Evolutionary conservation across 208 protist species (phyloP), one percentile per base, ranked within the genome.

Genomic region (Trypanosoma brucei): DNA sequence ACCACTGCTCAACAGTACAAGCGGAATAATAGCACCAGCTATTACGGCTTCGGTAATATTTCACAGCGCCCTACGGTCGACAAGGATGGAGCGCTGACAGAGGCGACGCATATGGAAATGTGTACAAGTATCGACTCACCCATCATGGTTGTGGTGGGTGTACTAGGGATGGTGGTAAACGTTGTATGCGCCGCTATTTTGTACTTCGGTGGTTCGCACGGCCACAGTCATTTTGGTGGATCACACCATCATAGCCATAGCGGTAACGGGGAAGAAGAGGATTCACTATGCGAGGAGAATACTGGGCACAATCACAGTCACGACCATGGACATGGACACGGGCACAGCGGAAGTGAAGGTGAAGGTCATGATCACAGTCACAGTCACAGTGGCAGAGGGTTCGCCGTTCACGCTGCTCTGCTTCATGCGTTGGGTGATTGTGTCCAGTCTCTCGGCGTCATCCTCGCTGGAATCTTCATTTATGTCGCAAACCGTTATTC

Each of bases 371-470:
- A 36, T 9, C 51, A 60, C 33, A 50, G 38, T 22, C 33, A 74
- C 7, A 3, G 59, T 36, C 37, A 57, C 1, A n/a, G 40, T 4
- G 11, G 46, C n/a, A 55, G 70, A 53, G 38, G 75, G 78, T 83
- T 84, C 36, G 81, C 84, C 34, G 79, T 97, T 34, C 76, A 91
- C 48, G 79, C 92, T 0, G 89, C 92, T 11, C 81, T 94, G 31
- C 80, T 97, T 38, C 92, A 97, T 64, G 90, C 88, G 1, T 68
- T 97, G 6, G 90, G 90, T n/a, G 92, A 97, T 63, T 94, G 85
- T 62, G 76, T 95, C 0, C 92, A 95, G 81, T 88, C 79, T 39
- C 37, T 91, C 49, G 92, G 92, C 38, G 92, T 96, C 38, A 93
- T 96, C 34, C 33, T 94, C 14, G 89, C 92, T 1, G 85, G 83